Evolutionary conservation across 1,284 basidiomycete species (phyloP).

Genomic region (Leccinum fallax): DNA sequence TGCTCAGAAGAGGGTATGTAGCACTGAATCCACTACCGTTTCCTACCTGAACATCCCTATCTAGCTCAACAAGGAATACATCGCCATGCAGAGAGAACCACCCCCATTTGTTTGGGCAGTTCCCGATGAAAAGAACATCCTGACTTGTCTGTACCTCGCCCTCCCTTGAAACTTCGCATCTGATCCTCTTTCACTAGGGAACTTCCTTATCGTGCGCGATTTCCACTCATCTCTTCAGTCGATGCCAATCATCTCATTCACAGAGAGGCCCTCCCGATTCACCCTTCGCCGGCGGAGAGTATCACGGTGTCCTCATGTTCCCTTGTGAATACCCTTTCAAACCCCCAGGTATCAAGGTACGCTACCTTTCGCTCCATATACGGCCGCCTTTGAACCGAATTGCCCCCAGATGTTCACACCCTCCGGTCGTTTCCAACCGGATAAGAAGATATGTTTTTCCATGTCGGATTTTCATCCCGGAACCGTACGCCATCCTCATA

Average conservation of each 20-base stretch:
- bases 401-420: constrained; percentile 84
- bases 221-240: constrained; percentile 1
- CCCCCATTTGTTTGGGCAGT: constrained; percentile 93
- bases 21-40: not conserved
- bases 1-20: constrained; percentile 77
- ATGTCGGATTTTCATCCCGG: constrained; percentile 96
- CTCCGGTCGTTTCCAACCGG: constrained; percentile 89
- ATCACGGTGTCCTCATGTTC: constrained; percentile 87
- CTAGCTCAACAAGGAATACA: constrained; percentile 87
- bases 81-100: constrained; percentile 90
- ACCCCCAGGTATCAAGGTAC: constrained; percentile 92
- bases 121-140: constrained; percentile 95
- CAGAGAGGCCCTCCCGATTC: constrained; percentile 93
- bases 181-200: constrained; percentile 58
- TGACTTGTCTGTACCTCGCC: constrained; percentile 64
- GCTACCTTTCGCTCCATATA: not conserved
- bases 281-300: constrained; percentile 91
- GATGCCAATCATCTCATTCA: constrained; percentile 10
- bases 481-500: constrained; percentile 57
- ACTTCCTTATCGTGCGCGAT: constrained; percentile 80
- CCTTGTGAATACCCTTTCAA: constrained; percentile 95
- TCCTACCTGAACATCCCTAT: constrained; percentile 5
- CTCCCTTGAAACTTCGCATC: constrained; percentile 4
- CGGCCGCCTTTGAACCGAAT: constrained; percentile 9
- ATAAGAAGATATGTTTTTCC: constrained; percentile 95